Base-by-base conservation (phyloP, 2,329 filamentous ascomycete species). In the Scleromitrula shiraiana region DNA sequence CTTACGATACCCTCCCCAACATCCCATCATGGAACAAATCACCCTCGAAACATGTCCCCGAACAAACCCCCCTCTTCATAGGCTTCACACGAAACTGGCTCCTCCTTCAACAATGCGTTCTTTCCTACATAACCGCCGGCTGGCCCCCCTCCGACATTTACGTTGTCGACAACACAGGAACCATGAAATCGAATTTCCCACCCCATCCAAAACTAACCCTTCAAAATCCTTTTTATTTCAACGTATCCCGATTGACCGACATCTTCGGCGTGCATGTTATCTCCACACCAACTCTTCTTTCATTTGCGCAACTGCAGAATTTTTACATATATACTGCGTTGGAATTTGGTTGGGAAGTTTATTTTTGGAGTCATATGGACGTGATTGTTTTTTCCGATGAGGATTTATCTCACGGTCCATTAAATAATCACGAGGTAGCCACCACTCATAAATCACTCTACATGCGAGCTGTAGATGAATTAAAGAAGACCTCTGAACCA, bases 81-180 rank as follows among this genome's bases (percentile, higher is more conserved):
- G 74, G 76, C 17, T 82, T 80, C 64, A 78, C 76, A 1, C 67
- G 76, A 29, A 71, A 72, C 45, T 78, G 71, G 70, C 70, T 70
- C 2, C 64, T 80, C 48, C 66, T 81, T 1, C 68, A 76, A 10
- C 77, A 80, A 62, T 66, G 70, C 4, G 70, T 80, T 1, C 67
- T 77, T 8, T 72, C 68, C 8, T 81, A 80, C 60, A 72, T 81
- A 53, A 73, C 76, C 1, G 73, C 75, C 1, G 77, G 77, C 37
- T 81, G 77, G 76, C 77, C 76, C 0, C 62, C 74, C 0, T 65
- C 67, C 22, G 70, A 79, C 52, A 78, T 81, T 50, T 74, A 75
- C 52, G 71, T 80, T 2, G 63, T 80, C 27, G 77, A 81, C 57
- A 81, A 81, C 62, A 80, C 73, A 4, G 76, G 77, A 3, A 71